These are phyloP conservation scores for Ceratobasidium sp. DNA, from an alignment of 1,284 basidiomycete genomes.

Conservation along the genomic window DNA sequence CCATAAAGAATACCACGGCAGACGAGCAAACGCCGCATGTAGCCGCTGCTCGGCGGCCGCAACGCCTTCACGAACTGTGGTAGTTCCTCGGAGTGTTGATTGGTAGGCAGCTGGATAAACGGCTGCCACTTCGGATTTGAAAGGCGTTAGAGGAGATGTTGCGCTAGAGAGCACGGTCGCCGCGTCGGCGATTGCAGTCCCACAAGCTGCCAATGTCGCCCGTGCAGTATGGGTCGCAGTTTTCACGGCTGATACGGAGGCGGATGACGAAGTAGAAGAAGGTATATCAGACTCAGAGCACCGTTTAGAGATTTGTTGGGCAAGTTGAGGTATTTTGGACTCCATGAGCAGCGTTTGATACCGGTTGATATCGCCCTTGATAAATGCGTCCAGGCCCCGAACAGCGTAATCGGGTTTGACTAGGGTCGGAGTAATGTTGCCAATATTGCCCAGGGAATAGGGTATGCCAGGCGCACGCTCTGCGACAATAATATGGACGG, in stretches of 20 bases:
- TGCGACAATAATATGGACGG: constrained; percentile 16
- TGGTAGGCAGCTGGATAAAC: constrained; percentile 16
- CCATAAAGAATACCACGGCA: constrained; percentile 44
- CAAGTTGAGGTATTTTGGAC: constrained; percentile 34
- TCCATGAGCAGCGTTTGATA: constrained; percentile 38
- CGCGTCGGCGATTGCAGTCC: constrained; percentile 26
- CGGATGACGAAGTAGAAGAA: constrained; percentile 25
- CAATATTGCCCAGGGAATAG: neutral
- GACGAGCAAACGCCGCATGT: constrained; percentile 22
- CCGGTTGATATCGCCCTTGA: constrained; percentile 17
- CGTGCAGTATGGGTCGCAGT: constrained; percentile 34
- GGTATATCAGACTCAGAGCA: constrained; percentile 17
- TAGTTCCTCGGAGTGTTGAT: constrained; percentile 23
- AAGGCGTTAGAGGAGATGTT: constrained; percentile 9
- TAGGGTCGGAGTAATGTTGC: neutral
- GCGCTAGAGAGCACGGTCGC: neutral
- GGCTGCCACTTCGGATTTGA: constrained; percentile 27
- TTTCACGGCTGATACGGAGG: constrained; percentile 9
- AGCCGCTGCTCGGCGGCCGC: constrained; percentile 21
- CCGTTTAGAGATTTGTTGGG: constrained; percentile 17
- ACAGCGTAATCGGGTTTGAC: constrained; percentile 28
- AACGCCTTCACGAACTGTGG: constrained; percentile 30
- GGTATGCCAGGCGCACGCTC: constrained; percentile 31
- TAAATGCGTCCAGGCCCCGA: constrained; percentile 26
- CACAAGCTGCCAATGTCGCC: constrained; percentile 15